A percentile compares a stretch with the other conserved stretches of the same genome.
phyloP scores from a whole-genome alignment of 495 filamentous ascomycete genomes.

The Neurospora tetraspora region DNA sequence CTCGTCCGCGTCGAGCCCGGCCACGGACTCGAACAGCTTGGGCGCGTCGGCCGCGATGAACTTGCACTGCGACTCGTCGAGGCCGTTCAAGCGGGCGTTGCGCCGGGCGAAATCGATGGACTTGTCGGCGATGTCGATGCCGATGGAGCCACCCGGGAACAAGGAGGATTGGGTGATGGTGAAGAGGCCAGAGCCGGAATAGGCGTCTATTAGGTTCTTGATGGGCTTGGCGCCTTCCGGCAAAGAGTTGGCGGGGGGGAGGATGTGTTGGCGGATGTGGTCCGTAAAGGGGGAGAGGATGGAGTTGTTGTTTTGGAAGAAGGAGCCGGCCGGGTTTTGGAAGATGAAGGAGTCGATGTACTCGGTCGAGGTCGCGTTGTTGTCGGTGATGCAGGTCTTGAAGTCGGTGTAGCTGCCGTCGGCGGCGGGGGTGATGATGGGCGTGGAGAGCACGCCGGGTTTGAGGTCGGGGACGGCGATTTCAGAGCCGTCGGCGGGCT shows the following conservation, averaged over 20 bases:
- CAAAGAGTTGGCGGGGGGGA: conserved; percentile 30
- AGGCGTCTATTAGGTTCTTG: conserved; percentile 88
- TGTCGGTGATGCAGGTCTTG: conserved; percentile 79
- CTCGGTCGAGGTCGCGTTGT: conserved; percentile 69
- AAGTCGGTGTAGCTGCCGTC: conserved; percentile 49
- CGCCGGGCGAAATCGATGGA: conserved; percentile 64
- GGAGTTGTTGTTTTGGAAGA: conserved; percentile 99
- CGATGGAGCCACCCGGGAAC: conserved; percentile 45
- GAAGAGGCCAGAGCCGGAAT: conserved; percentile 95
- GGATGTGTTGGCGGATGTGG: conserved; percentile 77
- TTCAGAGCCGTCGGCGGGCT: conserved; percentile 24
- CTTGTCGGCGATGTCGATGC: conserved; percentile 47
- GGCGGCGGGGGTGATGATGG: conserved; percentile 20
- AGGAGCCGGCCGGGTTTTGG: conserved; percentile 79
- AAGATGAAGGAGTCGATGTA: conserved; percentile 81
- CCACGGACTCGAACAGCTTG: conserved; percentile 61
- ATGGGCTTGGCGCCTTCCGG: conserved; percentile 31
- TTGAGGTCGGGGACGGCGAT: conserved; percentile 7
- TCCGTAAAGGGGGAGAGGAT: conserved; percentile 85
- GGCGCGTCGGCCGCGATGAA: conserved; percentile 84
- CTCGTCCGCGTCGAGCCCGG: conserved; percentile 59
- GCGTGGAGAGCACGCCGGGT: conserved; percentile 9
- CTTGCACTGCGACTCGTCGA: conserved; percentile 45
- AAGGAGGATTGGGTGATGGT: conserved; percentile 82
- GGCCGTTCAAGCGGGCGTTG: conserved; percentile 69